Base-by-base conservation (phyloP, 139 green algal genomes). In the Picochlorum sp. region DNA sequence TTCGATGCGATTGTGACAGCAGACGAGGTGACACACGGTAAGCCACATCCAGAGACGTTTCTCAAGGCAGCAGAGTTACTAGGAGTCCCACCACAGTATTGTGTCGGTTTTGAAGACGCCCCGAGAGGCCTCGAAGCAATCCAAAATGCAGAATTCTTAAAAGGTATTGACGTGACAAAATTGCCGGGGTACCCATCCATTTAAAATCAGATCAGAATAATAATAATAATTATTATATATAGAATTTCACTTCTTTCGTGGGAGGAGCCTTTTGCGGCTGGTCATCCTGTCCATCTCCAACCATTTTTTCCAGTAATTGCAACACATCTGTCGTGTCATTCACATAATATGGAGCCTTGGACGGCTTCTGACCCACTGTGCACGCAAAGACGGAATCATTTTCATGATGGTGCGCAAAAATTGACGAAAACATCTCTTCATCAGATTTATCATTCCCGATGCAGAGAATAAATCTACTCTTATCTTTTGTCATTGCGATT, bases 341-440 rank as follows among this genome's bases (percentile, higher is more conserved):
- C 18, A 98, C 75, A 74, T 98, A 99, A 73, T 92, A 97, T 38
- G 88, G 85, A 45, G 93, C 93, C 50, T 90, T 89, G 72, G 66
- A 86, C 32, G 93, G 93, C 69, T 97, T 97, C 77, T 98, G 93
- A 1, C 92, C 92, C 45, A 98, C 90, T 18, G 89, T 95, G 74
- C 83, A 93, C 0, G 92, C 89, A 82, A 94, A 97, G 64, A 95
- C 87, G 74, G 91, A 71, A 28, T 73, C 81, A 13, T 67, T 61
- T 54, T 79, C 68, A 67, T 85, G 73, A 2, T 77, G 73, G 7
- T 59, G 15, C 2, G 41, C 8, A 49, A 23, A 23, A 9, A 98
- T 88, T 11, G 80, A 73, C 4, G 72, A 84, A 75, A 97, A 99
- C 94, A 99, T 99, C 68, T 97, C 91, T 77, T 99, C 94, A 61